Evolutionary conservation across 345 rosid species (phyloP).

Genomic region (Salix brachista): DNA sequence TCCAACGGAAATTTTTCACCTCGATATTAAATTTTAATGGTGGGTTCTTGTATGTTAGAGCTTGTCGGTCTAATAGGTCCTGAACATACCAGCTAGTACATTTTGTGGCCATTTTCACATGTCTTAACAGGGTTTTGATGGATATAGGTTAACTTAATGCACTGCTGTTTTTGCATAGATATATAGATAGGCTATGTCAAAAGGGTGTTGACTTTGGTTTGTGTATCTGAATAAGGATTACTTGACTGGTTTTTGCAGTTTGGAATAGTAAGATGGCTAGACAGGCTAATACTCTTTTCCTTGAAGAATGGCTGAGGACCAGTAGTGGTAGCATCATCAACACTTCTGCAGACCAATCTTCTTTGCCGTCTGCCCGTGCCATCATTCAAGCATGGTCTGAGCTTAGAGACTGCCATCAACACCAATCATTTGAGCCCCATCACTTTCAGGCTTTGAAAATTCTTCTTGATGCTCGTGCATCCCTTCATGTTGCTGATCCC

Average conservation of each 20-base stretch:
- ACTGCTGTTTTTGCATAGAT: not conserved
- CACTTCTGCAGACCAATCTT: not conserved
- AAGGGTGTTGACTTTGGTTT: not conserved
- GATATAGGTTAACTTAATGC: not conserved
- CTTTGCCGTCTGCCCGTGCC: slow-evolving; percentile 62
- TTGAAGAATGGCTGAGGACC: slow-evolving; percentile 73
- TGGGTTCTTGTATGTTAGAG: not conserved
- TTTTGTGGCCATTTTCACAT: not conserved
- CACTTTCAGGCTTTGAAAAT: slow-evolving; percentile 61
- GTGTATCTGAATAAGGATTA: not conserved
- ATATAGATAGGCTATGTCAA: not conserved
- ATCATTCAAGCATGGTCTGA: slow-evolving; percentile 90
- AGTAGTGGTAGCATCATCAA: slow-evolving; percentile 26
- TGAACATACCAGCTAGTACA: not conserved
- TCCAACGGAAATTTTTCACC: not conserved
- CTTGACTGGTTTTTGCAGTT: not conserved
- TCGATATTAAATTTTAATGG: not conserved
- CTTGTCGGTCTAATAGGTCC: not conserved
- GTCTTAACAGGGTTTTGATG: not conserved
- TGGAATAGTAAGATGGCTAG: slow-evolving; percentile 46
- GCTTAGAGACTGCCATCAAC: slow-evolving; percentile 62
- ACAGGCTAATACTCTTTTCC: slow-evolving; percentile 48
- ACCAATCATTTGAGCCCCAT: slow-evolving; percentile 45
- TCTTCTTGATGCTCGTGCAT: slow-evolving; percentile 51
- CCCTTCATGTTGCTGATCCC: slow-evolving; percentile 89